Base-by-base conservation (phyloP, 805 yeast species). In the Metschnikowia cubensis region DNA sequence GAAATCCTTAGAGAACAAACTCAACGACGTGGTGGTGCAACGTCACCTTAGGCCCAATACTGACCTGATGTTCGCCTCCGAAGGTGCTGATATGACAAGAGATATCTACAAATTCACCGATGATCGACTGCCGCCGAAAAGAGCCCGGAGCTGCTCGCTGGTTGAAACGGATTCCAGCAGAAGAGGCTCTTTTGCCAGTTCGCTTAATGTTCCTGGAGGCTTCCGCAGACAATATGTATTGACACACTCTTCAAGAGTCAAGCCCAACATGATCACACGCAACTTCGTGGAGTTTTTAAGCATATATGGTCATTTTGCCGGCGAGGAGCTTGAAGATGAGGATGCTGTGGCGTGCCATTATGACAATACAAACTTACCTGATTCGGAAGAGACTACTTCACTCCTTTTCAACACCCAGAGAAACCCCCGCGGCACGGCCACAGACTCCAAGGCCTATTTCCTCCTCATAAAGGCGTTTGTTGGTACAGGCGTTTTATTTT, bases 261-360 rank as follows among this genome's bases (percentile, higher is more conserved):
- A 41, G 40, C 82, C 73, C 13, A 73, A 82, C 8, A 75, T 83
- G 50, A 64, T 86, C 36, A 83, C 95, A 0, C 77, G 81, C 51
- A 87, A 87, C 64, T 87, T 87, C 55, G 73, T 87, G 57, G 94
- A 87, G 64, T 87, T 87, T 60, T 70, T 87, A 42, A 83, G 87
- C 54, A 75, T 87, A 6, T 87, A 87, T 65, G 95, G 95, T 6
- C 92, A 87, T 70, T 87, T 87, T 67, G 94, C 94, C 2, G 95
- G 95, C 62, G 94, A 87, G 66, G 81, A 83, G 36, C 75, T 87
- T 48, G 92, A 85, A 59, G 86, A 82, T 60, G 84, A 79, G 48
- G 73, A 69, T 18, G 90, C 83, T 60, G 73, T 69, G 62, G 79
- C 80, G 1, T 80, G 83, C 54, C 79, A 75, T 52, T 79, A 75